Percentiles rank a stretch among this genome's conserved stretches.
phyloP scores from a whole-genome alignment of 2,329 filamentous ascomycete genomes.

The Cercospora brassicicola region DNA sequence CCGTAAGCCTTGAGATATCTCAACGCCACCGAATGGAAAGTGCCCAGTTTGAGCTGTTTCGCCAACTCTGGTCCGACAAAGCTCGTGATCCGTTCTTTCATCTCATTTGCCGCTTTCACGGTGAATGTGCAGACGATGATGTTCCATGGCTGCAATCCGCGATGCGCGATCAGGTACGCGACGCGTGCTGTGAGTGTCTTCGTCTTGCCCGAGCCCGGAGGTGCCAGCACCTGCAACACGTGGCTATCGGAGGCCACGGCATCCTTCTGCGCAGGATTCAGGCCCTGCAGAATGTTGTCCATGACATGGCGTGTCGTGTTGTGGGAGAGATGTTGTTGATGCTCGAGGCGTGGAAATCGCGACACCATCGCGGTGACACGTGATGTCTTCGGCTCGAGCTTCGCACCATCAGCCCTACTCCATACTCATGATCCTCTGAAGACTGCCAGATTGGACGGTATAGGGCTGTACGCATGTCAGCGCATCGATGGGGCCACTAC shows the following conservation, averaged over 20 bases:
- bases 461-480: not conserved
- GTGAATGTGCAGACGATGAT: conserved; percentile 96
- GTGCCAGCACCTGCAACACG: conserved; percentile 62
- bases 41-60: conserved; percentile 78
- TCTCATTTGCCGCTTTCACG: conserved; percentile 89
- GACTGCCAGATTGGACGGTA: not conserved
- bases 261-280: conserved; percentile 64
- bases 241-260: conserved; percentile 64
- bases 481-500: not conserved
- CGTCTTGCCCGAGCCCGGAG: conserved; percentile 79
- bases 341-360: not conserved
- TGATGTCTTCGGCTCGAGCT: not conserved
- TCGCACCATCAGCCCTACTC: not conserved
- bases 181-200: conserved; percentile 92
- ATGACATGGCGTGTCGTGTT: conserved; percentile 39
- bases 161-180: conserved; percentile 76
- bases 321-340: not conserved
- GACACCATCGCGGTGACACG: not conserved
- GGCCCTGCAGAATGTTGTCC: conserved; percentile 58
- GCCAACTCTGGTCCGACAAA: conserved; percentile 77
- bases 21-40: conserved; percentile 89
- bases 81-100: conserved; percentile 81
- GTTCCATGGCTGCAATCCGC: conserved; percentile 75
- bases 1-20: conserved; percentile 84
- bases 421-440: not conserved